Evolutionary conservation across 225 moss, liverwort and hornwort species (phyloP), one percentile per base, ranked within the genome.

Genomic region (Pseudisothecium myosuroides): DNA sequence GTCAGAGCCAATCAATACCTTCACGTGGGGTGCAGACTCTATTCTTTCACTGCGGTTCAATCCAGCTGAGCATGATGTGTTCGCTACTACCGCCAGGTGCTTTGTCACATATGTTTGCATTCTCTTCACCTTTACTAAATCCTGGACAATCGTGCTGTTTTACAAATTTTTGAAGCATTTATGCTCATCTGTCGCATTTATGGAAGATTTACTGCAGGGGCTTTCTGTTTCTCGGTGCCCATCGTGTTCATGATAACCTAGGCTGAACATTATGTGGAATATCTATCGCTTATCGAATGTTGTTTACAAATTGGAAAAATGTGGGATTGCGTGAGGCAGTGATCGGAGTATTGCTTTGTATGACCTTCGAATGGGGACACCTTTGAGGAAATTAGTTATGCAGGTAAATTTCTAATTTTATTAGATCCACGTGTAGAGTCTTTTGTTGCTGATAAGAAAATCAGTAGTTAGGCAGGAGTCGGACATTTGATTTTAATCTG

Each of bases 31-130:
- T 32, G 95, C 98, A 84, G 98, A 99, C 91, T 95, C 98, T 34
- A 94, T 97, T n/a, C 89, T 97, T 81, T 96, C 96, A 65, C 92
- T 99, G 85, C 95, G 96, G 72, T 99, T 99, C 89, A 99, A 97
- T 93, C 98, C 98, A 61, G 94, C 97, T 71, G 97, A 99, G 88
- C 94, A 90, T 77, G 96, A 96, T 83, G 92, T 99, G 84, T 92
- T 99, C 81, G 97, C 98, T 63, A 96, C 98, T 56, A 99, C 98
- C 71, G 97, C 95, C 91, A 98, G 98, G 98, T 98, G 88, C 92
- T 66, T 83, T 80, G 10, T 76, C 62, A 66, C 32, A 34, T 29
- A 63, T 67, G 37, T 84, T 68, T 77, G 80, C 85, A 77, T 59
- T 85, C 29, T 76, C 80, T 80, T 62, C 41, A 59, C 22, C n/a